A percentile compares a stretch with the other conserved stretches of the same genome.
Conservation (phyloP, 2,329 filamentous ascomycete genomes). For the Verticillium tricorpus region DNA sequence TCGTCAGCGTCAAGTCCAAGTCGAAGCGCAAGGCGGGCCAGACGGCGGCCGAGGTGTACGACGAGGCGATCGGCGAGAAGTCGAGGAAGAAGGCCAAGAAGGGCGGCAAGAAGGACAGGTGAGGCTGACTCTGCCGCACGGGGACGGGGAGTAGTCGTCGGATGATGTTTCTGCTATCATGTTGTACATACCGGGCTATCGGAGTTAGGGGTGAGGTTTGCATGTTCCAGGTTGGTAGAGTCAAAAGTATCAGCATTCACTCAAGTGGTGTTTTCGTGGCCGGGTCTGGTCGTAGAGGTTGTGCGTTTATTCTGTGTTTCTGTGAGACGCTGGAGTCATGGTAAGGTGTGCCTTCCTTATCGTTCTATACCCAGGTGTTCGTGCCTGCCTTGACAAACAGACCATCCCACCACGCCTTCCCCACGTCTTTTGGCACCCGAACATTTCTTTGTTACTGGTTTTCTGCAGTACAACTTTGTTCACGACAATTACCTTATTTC, state of each 20-base stretch:
- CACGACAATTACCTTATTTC: neutral
- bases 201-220: neutral
- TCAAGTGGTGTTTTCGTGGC: neutral
- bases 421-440: neutral
- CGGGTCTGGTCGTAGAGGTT: no score
- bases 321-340: neutral
- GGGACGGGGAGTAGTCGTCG: neutral
- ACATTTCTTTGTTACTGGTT: neutral
- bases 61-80: conserved; percentile 52
- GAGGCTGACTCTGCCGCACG: neutral
- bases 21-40: conserved; percentile 67
- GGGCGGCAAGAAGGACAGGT: conserved; percentile 4
- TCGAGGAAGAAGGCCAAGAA: conserved; percentile 48
- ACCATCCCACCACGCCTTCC: neutral
- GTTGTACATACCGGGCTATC: neutral
- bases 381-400: neutral
- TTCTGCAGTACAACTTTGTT: neutral
- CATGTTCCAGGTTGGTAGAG: neutral
- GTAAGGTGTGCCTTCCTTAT: neutral
- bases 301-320: no score
- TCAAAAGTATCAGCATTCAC: neutral
- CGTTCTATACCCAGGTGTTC: neutral
- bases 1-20: conserved; percentile 80
- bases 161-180: neutral
- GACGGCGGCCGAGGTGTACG: conserved; percentile 58